These are phyloP conservation scores for Penicillium ochrochloron DNA, from an alignment of 495 filamentous ascomycete species.

Conservation along the genomic window DNA sequence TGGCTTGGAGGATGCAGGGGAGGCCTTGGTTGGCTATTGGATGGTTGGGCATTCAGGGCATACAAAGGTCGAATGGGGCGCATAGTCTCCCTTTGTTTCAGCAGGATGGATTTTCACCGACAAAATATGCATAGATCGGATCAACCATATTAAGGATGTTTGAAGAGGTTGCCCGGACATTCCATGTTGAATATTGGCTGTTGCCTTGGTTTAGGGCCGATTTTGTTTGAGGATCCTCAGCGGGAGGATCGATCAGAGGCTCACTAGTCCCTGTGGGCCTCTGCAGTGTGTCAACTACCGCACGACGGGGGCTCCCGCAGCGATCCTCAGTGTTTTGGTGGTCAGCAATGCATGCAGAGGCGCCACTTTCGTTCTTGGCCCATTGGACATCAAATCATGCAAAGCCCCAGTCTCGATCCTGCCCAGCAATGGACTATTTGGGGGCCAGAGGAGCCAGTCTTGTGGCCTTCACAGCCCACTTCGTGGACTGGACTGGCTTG, in stretches of 20 bases:
- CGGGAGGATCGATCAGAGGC: neutral
- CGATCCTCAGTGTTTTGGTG: constrained; percentile 1
- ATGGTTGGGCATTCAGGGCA: constrained; percentile 3
- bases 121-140: neutral
- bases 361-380: neutral
- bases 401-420: neutral
- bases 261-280: neutral
- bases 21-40: neutral
- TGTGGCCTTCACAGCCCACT: neutral
- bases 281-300: constrained; percentile 7
- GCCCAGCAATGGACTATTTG: neutral
- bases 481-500: neutral
- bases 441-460: neutral
- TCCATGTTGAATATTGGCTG: neutral
- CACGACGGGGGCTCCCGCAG: neutral
- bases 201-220: neutral
- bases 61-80: constrained; percentile 2
- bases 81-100: constrained; percentile 11
- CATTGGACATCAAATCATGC: neutral
- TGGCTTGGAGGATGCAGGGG: constrained; percentile 14
- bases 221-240: neutral
- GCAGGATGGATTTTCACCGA: neutral
- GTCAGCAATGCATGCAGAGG: constrained; percentile 10
- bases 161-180: neutral
- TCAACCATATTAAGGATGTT: no score